These are phyloP conservation scores for Ochromonas danica DNA, from an alignment of 108 stramenopile species.

Conservation along the genomic window DNA sequence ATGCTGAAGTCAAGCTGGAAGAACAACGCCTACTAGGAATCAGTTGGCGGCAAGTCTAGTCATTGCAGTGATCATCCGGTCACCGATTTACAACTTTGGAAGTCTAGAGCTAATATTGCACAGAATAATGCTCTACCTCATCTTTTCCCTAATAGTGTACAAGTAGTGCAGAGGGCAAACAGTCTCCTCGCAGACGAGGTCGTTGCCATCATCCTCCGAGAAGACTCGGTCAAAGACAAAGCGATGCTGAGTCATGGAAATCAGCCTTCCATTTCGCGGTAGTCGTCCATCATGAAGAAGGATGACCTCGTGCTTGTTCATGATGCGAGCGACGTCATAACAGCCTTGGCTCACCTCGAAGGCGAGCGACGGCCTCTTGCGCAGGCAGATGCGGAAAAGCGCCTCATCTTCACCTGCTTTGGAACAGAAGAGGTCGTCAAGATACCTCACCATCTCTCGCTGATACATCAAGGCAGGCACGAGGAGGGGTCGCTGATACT, in stretches of 20 bases:
- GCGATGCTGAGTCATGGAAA: neutral
- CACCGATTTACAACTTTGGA: too few species aligned
- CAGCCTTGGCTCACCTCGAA: neutral
- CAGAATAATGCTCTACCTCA: too few species aligned
- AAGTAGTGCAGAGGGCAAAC: neutral
- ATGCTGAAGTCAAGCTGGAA: too few species aligned
- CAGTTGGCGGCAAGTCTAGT: too few species aligned
- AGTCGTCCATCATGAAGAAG: conserved; percentile 32
- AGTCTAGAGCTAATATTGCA: too few species aligned
- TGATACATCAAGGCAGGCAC: neutral
- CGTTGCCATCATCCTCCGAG: neutral
- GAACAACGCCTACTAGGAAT: too few species aligned
- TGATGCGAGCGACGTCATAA: conserved; percentile 3
- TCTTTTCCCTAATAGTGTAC: too few species aligned
- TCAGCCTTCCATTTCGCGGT: neutral
- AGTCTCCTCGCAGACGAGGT: neutral
- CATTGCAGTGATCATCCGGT: too few species aligned
- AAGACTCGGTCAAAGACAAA: conserved; percentile 1
- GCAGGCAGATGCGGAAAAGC: neutral
- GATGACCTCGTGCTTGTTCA: neutral
- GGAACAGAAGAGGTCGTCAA: too few species aligned
- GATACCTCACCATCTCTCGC: neutral
- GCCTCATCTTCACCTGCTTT: too few species aligned
- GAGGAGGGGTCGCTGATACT: neutral
- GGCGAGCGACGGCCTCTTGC: conserved; percentile 6